Base-by-base conservation (phyloP, 306 rosid genomes). In the Sicyos edulis region DNA sequence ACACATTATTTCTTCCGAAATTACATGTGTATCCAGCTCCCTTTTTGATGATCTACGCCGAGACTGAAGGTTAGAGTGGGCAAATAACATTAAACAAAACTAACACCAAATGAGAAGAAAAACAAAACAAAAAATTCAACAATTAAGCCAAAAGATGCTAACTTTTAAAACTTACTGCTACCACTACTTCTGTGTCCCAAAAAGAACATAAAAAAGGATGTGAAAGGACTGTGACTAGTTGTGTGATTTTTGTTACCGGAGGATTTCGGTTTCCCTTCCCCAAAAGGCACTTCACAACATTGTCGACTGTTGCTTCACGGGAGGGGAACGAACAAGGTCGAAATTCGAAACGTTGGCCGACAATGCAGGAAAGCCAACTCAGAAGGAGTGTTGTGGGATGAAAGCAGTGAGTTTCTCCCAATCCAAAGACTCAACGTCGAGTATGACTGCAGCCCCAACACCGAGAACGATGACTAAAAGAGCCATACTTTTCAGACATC, bases 371-470 rank as follows among this genome's bases (percentile, higher is more conserved):
- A 7, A 3, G 45, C 58, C 47, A 26, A 10, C 73, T 87, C 80
- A 79, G 61, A 76, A 57, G 19, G 87, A 79, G 55, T 72, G 60
- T 56, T 54, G 83, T 59, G 83, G 60, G 85, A 85, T 88, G 76
- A 92, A 71, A 56, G 44, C 77, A 3, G 85, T 72, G 77, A 92
- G 80, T 74, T 92, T 87, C 85, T 86, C 76, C 83, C 53, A 53
- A 80, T 86, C 93, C 84, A 75, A 68, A 21, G 88, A 83, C 59
- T 86, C 89, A 55, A 82, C 12, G 74, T 77, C 81, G 80, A 88
- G 80, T 70, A 88, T 56, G 29, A 81, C 73, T 56, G 84, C 83
- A 70, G 92, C 88, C 8, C 96, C 98, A n/a, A 83, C 84, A 69
- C 87, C 92, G 76, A 82, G 5, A 44, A 84, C 91, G 44, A 88